phyloP scores from a whole-genome alignment of 2,329 filamentous ascomycete genomes.

The Pleurostoma richardsiae region DNA sequence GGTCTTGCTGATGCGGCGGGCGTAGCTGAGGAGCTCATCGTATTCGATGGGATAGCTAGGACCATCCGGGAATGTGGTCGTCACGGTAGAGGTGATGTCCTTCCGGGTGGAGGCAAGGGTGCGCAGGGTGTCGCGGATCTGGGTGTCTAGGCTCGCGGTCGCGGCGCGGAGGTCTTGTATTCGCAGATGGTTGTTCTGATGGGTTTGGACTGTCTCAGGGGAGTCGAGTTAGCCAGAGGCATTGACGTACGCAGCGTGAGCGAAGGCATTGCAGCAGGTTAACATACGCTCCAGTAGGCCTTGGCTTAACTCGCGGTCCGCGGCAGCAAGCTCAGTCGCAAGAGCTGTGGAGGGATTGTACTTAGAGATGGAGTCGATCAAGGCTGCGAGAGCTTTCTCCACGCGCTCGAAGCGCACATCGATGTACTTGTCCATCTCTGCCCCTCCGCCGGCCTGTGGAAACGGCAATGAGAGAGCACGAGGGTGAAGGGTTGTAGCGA shows the following conservation, averaged over 20 bases:
- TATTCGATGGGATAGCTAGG: slow-evolving; percentile 58
- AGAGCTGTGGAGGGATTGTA: slow-evolving; percentile 70
- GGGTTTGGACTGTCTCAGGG: slow-evolving; percentile 52
- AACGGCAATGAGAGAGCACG: no score
- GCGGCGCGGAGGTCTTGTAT: slow-evolving; percentile 65
- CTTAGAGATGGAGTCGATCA: slow-evolving; percentile 76
- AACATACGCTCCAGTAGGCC: slow-evolving; percentile 60
- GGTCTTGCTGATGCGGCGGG: slow-evolving; percentile 73
- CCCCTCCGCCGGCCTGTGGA: background rate
- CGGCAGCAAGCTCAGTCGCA: slow-evolving; percentile 64
- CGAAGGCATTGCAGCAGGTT: background rate
- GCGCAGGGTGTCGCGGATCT: slow-evolving; percentile 66
- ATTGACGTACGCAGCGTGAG: background rate
- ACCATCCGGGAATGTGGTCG: slow-evolving; percentile 47
- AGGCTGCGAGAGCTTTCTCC: slow-evolving; percentile 59
- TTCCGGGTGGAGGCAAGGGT: slow-evolving; percentile 68
- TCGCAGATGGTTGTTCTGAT: slow-evolving; percentile 69
- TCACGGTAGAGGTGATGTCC: slow-evolving; percentile 62
- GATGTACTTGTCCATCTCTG: slow-evolving; percentile 56
- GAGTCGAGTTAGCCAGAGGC: slow-evolving; percentile 3
- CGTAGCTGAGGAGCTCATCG: slow-evolving; percentile 70
- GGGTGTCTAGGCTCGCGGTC: slow-evolving; percentile 60
- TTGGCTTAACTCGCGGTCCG: slow-evolving; percentile 62
- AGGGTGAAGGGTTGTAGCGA: no score
- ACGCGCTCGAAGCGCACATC: slow-evolving; percentile 61